phyloP scores from a whole-genome alignment of 345 rosid species.

The Psidium friedrichsthalianum region DNA sequence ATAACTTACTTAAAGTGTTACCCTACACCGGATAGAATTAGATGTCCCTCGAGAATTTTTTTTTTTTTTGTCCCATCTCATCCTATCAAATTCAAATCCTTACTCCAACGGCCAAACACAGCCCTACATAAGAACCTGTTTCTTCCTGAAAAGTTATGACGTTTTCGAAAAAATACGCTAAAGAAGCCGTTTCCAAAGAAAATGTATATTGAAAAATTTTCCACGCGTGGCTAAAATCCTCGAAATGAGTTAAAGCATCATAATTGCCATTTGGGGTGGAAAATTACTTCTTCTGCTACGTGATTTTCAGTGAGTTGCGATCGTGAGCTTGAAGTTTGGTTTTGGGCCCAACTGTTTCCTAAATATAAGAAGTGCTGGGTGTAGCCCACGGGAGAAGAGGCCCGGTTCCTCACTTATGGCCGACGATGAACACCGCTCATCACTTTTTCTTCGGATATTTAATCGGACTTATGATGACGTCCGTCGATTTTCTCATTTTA shows the following conservation, averaged over 20 bases:
- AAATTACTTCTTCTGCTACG: neutral
- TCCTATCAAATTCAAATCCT: neutral
- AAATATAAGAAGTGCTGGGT: neutral
- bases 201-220: neutral
- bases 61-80: neutral
- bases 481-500: too few relatives aligned
- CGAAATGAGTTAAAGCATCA: neutral
- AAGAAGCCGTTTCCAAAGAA: neutral
- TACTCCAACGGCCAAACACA: neutral
- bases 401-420: too few relatives aligned
- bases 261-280: neutral
- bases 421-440: too few relatives aligned
- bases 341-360: neutral
- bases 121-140: neutral
- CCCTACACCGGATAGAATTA: neutral
- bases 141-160: too few relatives aligned
- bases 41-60: neutral
- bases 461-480: too few relatives aligned
- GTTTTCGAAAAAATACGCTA: too few relatives aligned
- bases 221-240: neutral
- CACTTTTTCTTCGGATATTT: too few relatives aligned
- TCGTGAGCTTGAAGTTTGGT: neutral
- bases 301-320: neutral
- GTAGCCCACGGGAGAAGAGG: too few relatives aligned
- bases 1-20: neutral